Conservation (phyloP, 495 filamentous ascomycete genomes). For the Amphirosellinia nigrospora region DNA sequence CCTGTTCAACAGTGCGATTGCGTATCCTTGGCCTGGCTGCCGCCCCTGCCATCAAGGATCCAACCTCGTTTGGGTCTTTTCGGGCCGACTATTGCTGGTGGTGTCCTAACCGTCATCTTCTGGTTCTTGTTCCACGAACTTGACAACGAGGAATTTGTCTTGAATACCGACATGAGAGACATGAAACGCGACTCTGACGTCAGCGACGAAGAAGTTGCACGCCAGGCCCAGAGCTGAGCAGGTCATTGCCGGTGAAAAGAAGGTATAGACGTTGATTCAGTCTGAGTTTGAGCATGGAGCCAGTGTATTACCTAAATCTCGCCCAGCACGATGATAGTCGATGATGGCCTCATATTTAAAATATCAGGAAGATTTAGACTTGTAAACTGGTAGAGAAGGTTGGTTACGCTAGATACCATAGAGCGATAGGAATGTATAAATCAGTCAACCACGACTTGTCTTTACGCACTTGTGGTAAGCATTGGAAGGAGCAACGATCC, state of each 20-base stretch:
- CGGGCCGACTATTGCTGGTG: slow-evolving; percentile 53
- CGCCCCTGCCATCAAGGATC: slow-evolving; percentile 63
- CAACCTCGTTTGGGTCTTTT: slow-evolving; percentile 62
- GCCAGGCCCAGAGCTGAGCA: slow-evolving; percentile 28
- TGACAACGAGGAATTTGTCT: slow-evolving; percentile 53
- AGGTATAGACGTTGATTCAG: slow-evolving; percentile 17
- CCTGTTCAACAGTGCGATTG: slow-evolving; percentile 61
- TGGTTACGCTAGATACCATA: background rate
- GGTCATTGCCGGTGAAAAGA: slow-evolving; percentile 42
- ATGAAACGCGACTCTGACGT: slow-evolving; percentile 48
- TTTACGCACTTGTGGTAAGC: background rate
- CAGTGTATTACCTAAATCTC: background rate
- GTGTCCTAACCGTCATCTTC: slow-evolving; percentile 49
- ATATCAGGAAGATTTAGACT: background rate
- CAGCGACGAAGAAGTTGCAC: slow-evolving; percentile 44
- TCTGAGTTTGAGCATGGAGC: background rate
- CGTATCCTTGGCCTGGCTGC: slow-evolving; percentile 63
- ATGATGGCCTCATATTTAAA: background rate
- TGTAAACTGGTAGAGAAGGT: background rate
- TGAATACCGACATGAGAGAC: slow-evolving; percentile 45
- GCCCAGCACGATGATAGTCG: background rate
- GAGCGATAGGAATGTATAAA: background rate
- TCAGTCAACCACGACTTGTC: background rate
- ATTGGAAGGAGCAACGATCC: too few relatives aligned
- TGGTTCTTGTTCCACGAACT: slow-evolving; percentile 55